Conservation (phyloP, 495 filamentous ascomycete species). For the Penicillium roqueforti region DNA sequence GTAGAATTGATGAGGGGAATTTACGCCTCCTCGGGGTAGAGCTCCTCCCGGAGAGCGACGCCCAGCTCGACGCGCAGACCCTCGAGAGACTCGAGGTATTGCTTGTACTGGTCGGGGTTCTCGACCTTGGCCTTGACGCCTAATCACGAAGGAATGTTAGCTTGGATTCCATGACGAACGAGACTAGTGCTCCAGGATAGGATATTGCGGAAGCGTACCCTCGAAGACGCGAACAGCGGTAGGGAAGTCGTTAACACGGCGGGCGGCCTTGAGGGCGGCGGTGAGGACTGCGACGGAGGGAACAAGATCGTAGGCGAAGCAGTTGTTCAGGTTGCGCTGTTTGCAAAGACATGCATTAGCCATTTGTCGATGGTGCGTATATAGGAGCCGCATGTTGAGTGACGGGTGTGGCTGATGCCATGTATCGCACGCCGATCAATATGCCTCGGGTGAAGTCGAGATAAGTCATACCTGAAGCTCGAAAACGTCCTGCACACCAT, state of each 20-base stretch:
- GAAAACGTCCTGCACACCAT: slow-evolving; percentile 95
- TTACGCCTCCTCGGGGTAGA: slow-evolving; percentile 78
- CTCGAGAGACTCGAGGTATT: slow-evolving; percentile 94
- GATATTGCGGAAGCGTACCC: slow-evolving; percentile 52
- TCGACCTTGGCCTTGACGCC: slow-evolving; percentile 99
- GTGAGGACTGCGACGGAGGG: slow-evolving; percentile 88
- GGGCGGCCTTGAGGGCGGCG: slow-evolving; percentile 84
- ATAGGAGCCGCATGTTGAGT: slow-evolving; percentile 3
- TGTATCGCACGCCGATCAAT: slow-evolving; percentile 6
- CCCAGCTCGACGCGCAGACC: slow-evolving; percentile 89
- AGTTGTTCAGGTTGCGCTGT: slow-evolving; percentile 99
- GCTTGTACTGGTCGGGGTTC: slow-evolving; percentile 94
- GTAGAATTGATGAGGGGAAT: slow-evolving; percentile 23
- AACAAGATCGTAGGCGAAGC: slow-evolving; percentile 99
- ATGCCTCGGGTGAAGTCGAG: slow-evolving; percentile 1
- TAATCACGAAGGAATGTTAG: slow-evolving; percentile 36
- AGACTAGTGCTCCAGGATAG: not conserved
- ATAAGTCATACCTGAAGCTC: slow-evolving; percentile 83
- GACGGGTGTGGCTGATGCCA: slow-evolving; percentile 6
- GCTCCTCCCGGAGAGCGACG: slow-evolving; percentile 84
- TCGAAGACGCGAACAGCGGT: slow-evolving; percentile 98
- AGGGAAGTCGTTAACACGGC: slow-evolving; percentile 97
- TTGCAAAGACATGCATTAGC: slow-evolving; percentile 3
- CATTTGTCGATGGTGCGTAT: not conserved
- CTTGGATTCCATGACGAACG: not conserved